Evolutionary conservation across 768 basidiomycete genomes (phyloP).

Genomic region (Macrolepiota dolichaula): DNA sequence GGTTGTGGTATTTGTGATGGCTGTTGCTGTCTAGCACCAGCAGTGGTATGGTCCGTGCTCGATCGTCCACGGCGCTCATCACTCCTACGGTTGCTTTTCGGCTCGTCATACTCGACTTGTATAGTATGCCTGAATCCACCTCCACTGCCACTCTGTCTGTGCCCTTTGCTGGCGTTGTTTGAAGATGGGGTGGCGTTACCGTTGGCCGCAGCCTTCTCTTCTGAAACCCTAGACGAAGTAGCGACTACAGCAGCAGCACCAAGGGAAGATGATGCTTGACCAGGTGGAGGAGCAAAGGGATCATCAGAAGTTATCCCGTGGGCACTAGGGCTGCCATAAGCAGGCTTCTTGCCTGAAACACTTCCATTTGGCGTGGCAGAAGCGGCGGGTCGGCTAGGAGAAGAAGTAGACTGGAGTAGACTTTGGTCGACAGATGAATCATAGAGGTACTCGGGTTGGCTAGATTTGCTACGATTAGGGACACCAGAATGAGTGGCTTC

Average conservation of each 20-base stretch:
- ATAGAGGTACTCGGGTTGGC: conserved; percentile 73
- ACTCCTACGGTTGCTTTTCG: conserved; percentile 28
- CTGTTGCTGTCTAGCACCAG: conserved; percentile 18
- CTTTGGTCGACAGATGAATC: conserved; percentile 67
- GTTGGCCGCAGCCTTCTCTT: conserved; percentile 13
- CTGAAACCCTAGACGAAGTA: conserved; percentile 13
- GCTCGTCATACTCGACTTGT: conserved; percentile 91
- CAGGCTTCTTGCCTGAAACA: conserved; percentile 16
- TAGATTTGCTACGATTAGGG: conserved; percentile 48
- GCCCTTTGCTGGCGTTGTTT: conserved; percentile 32
- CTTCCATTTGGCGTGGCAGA: conserved; percentile 27
- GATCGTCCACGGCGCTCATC: conserved; percentile 20
- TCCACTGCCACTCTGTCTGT: conserved; percentile 47
- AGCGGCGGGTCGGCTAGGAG: conserved; percentile 12
- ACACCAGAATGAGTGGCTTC: conserved; percentile 38
- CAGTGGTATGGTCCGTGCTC: conserved; percentile 23
- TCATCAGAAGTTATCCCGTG: conserved; percentile 57
- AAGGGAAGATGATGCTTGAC: conserved; percentile 2
- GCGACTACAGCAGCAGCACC: conserved; percentile 16
- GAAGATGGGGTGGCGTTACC: conserved; percentile 7
- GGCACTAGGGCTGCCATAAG: conserved; percentile 31
- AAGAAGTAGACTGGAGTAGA: conserved; percentile 34
- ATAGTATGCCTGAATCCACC: conserved; percentile 81
- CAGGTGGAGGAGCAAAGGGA: conserved; percentile 58
- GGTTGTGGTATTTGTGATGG: conserved; percentile 4